Base-by-base conservation (phyloP, 1,284 basidiomycete genomes). In the Fomitopsis pinicola region DNA sequence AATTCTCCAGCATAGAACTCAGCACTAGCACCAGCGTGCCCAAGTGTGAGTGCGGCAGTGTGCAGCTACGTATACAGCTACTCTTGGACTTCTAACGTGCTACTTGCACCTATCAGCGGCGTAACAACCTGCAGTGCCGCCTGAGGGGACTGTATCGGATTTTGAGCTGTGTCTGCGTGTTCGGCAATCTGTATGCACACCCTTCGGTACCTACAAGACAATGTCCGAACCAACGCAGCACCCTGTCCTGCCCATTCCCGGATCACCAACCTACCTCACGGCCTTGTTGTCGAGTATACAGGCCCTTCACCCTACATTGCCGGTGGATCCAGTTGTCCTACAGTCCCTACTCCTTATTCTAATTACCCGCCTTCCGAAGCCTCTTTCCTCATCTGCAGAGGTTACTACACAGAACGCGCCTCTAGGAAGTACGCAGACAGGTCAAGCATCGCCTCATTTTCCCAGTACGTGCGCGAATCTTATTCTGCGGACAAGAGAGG, bases 341-440 rank as follows among this genome's bases (percentile, higher is more conserved):
- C 87, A 88, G 66, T 83, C 87, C 30, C 73, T 91, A 22, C 78
- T 91, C 17, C 80, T 89, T 3, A 87, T 82, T 67, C 76, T 91
- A 54, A 73, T 88, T 45, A 78, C 87, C 19, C 66, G 56, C 26
- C 63, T 55, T 44, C 22, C 53, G 44, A 55, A 55, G 33, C 35
- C 22, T 40, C 45, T 48, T 17, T 7, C 44, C 17, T 40, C 45
- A 17, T 26, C 56, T 28, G 6, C 17, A 7, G 44, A 35, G 9
- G 40, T 44, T 22, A 9, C 7, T 46, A 12, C 12, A 35, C n/a
- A 46, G 12, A 12, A 15, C 33, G 10, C 26, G 14, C 42, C n/a
- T 3, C 3, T 35, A 22, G 40, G 14, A 35, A 45, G 3, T 42
- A 10, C 19, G 28, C 22, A 15, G 5, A 2, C 45, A 22, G 53